Base-by-base conservation (phyloP, 108 stramenopile species). In the Bacterosira constricta region DNA sequence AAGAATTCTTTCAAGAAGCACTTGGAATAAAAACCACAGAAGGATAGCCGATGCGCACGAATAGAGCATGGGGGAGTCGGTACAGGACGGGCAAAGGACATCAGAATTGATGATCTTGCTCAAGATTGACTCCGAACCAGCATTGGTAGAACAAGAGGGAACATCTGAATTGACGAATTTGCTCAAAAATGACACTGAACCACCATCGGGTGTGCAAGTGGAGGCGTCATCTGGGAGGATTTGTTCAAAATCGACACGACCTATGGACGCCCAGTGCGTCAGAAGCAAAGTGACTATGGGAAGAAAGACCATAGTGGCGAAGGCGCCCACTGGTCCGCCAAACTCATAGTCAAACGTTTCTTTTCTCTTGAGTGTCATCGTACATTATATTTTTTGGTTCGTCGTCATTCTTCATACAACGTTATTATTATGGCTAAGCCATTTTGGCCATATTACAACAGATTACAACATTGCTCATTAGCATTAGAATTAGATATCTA, bases 241-340 rank as follows among this genome's bases (percentile, higher is more conserved):
- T 25, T 47, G 54, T 23, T 60, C 45, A 46, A 89, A 69, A 47
- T 86, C 79, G 7, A 95, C 37, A 18, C 52, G 38, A 36, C 91
- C 90, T 26, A 90, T 56, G 42, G 65, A 58, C 29, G 75, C 80
- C 91, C 83, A 84, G 59, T 76, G 66, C 47, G 82, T 78, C 36
- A 94, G 55, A 6, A 93, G 59, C 52, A 94, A 31, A 17, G 91
- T 91, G 4, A 97, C 73, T 4, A 94, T 10, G 23, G 97, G 97
- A 21, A 99, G 89, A 25, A 54, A 39, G 3, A 93, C 1, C 38
- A 83, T 83, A 15, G 81, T 98, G 26, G 63, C 67, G 42, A 84
- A 49, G 20, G 97, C 78, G 6, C 97, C 97, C 25, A 95, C 32
- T 0, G 98, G 98, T 4, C 98, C 98, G 31, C 98, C 98, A 64